Evolutionary conservation across 768 basidiomycete genomes (phyloP).

Genomic region (Trametes cubensis): DNA sequence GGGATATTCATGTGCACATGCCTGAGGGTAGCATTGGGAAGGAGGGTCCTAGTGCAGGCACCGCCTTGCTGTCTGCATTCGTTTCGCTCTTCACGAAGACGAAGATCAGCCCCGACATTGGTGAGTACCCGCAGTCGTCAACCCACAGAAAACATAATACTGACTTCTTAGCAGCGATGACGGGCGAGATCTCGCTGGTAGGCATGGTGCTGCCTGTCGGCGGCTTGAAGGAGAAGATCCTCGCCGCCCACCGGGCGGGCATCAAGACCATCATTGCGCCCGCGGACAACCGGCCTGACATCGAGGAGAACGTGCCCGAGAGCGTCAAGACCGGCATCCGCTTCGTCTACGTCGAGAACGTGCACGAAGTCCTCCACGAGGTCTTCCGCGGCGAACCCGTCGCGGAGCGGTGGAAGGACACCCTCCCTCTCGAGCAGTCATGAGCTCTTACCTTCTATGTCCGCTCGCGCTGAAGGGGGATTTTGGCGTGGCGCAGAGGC

Average conservation of each 20-base stretch:
- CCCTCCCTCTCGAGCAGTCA: slow-evolving; percentile 35
- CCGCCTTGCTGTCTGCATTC: slow-evolving; percentile 88
- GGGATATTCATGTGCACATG: slow-evolving; percentile 96
- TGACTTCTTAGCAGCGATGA: slow-evolving; percentile 70
- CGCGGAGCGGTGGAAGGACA: slow-evolving; percentile 70
- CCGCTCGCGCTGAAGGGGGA: too few species aligned
- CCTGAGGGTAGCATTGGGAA: slow-evolving; percentile 92
- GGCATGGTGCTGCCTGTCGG: slow-evolving; percentile 97
- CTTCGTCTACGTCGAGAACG: slow-evolving; percentile 95
- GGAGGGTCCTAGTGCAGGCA: slow-evolving; percentile 96
- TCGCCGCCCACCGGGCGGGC: slow-evolving; percentile 95
- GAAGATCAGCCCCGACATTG: slow-evolving; percentile 83
- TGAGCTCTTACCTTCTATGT: not conserved
- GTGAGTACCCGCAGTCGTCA: slow-evolving; percentile 45
- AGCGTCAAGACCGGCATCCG: slow-evolving; percentile 94
- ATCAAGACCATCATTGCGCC: slow-evolving; percentile 92
- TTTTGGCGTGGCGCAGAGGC: not conserved
- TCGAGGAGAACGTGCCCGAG: slow-evolving; percentile 95
- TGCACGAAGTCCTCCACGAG: slow-evolving; percentile 85
- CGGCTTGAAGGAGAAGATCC: slow-evolving; percentile 93
- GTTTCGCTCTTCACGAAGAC: slow-evolving; percentile 90
- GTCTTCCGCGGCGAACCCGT: slow-evolving; percentile 72
- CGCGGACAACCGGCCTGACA: slow-evolving; percentile 87
- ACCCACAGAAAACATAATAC: not conserved
- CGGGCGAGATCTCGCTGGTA: slow-evolving; percentile 94